These are phyloP conservation scores for Lenwebbia sp. DNA, from an alignment of 345 rosid species.

Conservation along the genomic window DNA sequence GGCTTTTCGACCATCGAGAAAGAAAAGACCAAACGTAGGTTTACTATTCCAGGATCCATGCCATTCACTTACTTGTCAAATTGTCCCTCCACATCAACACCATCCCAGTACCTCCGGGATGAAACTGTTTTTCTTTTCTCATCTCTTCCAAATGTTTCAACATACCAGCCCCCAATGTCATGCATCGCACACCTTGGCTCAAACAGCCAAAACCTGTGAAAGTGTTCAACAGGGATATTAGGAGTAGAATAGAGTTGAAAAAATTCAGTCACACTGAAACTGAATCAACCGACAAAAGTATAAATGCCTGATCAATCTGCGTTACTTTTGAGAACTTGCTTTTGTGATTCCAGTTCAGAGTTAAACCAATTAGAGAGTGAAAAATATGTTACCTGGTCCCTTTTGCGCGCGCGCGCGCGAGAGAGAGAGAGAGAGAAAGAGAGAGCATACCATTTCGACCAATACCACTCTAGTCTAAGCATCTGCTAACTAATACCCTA, in stretches of 20 bases:
- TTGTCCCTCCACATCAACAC: constrained; percentile 34
- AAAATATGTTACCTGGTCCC: neutral
- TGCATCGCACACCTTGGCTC: constrained; percentile 89
- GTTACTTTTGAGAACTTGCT: neutral
- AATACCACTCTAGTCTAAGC: neutral
- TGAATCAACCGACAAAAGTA: neutral
- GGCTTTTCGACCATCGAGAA: neutral
- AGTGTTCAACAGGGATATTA: constrained; percentile 2
- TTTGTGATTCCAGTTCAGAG: neutral
- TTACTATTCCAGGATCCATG: neutral
- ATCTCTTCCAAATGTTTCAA: constrained; percentile 87
- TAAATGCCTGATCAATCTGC: neutral
- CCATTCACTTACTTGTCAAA: constrained; percentile 50
- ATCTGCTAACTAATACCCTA: neutral
- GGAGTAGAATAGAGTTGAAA: neutral
- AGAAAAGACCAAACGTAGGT: neutral
- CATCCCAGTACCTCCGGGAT: constrained; percentile 78
- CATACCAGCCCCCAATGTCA: constrained; percentile 93
- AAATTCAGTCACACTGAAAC: neutral
- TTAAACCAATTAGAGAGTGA: neutral
- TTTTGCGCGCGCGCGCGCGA: neutral
- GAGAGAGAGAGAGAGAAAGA: neutral
- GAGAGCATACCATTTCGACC: neutral
- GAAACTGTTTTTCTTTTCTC: constrained; percentile 53
- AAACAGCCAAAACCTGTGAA: constrained; percentile 85